These are phyloP conservation scores for Boletus huronensis DNA, from an alignment of 768 basidiomycete genomes.

Conservation along the genomic window DNA sequence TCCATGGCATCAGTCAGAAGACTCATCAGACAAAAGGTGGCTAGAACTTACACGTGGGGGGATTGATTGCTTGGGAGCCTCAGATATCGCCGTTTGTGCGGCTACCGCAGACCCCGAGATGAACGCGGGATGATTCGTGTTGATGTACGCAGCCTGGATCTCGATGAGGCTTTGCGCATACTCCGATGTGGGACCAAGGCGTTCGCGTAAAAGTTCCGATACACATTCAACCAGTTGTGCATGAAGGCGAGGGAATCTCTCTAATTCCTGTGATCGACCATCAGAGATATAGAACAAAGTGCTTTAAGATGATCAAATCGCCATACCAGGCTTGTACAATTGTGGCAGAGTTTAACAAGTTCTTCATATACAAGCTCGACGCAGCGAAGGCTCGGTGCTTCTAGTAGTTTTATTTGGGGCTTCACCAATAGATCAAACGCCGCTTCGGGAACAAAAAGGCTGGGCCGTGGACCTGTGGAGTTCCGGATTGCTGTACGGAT, in stretches of 20 bases:
- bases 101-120: conserved; percentile 72
- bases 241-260: conserved; percentile 92
- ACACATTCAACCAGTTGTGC: conserved; percentile 94
- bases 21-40: conserved; percentile 5
- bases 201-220: conserved; percentile 92
- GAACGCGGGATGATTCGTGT: conserved; percentile 97
- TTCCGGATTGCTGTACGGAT: conserved; percentile 98
- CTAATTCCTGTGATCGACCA: conserved; percentile 64
- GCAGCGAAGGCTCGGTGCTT: conserved; percentile 90
- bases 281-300: conserved; percentile 11
- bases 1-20: conserved; percentile 12
- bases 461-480: conserved; percentile 94
- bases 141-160: conserved; percentile 99
- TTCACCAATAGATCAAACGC: conserved; percentile 97
- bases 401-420: conserved; percentile 95
- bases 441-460: conserved; percentile 93
- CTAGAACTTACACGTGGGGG: conserved; percentile 50
- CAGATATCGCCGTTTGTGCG: conserved; percentile 44
- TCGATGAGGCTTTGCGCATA: conserved; percentile 94
- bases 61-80: conserved; percentile 41
- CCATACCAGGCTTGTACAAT: conserved; percentile 85
- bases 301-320: not conserved
- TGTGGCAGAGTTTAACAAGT: conserved; percentile 98
- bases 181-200: conserved; percentile 94
- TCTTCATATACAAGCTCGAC: conserved; percentile 99